Conservation (phyloP, 2,329 filamentous ascomycete species). For the Colletotrichum sidae region DNA sequence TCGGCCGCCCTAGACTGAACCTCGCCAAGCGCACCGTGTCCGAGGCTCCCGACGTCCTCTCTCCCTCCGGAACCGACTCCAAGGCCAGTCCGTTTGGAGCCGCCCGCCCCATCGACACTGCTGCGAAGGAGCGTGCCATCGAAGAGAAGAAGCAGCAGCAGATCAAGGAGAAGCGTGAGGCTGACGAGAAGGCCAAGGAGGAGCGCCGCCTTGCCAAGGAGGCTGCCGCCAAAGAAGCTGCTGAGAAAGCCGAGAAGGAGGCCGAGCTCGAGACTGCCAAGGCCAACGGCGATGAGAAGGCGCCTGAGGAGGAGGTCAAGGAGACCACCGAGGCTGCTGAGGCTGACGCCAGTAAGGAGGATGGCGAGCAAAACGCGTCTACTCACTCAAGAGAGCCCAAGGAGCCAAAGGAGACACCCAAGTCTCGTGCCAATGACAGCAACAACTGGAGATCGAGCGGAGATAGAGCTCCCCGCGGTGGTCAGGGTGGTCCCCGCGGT, state of each 20-base stretch:
- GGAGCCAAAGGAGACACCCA: constrained; percentile 58
- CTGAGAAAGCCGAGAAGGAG: constrained; percentile 56
- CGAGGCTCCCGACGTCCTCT: constrained; percentile 67
- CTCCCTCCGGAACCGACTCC: constrained; percentile 70
- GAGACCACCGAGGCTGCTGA: constrained; percentile 42
- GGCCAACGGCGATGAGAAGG: constrained; percentile 49
- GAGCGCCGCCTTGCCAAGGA: constrained; percentile 76
- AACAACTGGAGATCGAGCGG: constrained; percentile 71
- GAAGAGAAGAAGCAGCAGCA: constrained; percentile 86
- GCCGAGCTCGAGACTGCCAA: constrained; percentile 45
- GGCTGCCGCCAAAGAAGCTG: constrained; percentile 69
- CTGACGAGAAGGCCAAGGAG: constrained; percentile 87
- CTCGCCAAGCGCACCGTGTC: constrained; percentile 92
- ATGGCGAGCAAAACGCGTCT: constrained; percentile 61
- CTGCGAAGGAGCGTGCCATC: constrained; percentile 86
- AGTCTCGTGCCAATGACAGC: constrained; percentile 67
- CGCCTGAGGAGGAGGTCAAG: constrained; percentile 41
- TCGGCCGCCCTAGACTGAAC: constrained; percentile 84
- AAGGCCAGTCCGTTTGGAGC: constrained; percentile 96
- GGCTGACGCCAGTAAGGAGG: constrained; percentile 46
- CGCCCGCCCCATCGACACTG: constrained; percentile 93
- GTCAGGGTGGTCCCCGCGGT: constrained; percentile 52
- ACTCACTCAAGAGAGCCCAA: constrained; percentile 51
- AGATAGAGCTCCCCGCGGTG: constrained; percentile 59
- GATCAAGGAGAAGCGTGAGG: constrained; percentile 85